Percentiles rank a stretch among this genome's conserved stretches.
These are phyloP conservation scores for Fomitiporia mediterranea DNA, from an alignment of 1,284 basidiomycete genomes.

Conservation along the genomic window DNA sequence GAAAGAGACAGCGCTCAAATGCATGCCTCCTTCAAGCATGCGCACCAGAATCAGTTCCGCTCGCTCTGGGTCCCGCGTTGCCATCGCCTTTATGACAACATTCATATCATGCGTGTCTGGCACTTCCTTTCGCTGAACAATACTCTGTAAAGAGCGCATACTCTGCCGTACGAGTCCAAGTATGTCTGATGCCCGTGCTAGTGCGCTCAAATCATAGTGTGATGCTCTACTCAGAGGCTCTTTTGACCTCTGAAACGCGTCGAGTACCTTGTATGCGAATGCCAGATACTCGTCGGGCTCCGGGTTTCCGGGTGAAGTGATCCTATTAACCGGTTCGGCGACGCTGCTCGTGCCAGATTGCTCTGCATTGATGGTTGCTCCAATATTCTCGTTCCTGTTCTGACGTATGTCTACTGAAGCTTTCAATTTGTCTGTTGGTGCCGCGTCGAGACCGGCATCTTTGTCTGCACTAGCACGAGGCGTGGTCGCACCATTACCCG, in stretches of 20 bases:
- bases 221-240: constrained; percentile 42
- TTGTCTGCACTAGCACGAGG: too few relatives aligned
- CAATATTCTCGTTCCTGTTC: background rate
- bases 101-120: constrained; percentile 63
- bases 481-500: background rate
- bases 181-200: constrained; percentile 58
- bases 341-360: background rate
- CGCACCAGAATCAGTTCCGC: constrained; percentile 44
- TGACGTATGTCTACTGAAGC: background rate
- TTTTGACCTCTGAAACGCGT: constrained; percentile 38
- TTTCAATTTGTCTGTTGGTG: background rate
- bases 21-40: constrained; percentile 44
- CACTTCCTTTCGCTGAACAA: constrained; percentile 44
- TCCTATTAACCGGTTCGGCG: constrained; percentile 18
- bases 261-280: constrained; percentile 46
- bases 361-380: background rate
- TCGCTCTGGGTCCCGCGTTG: constrained; percentile 41
- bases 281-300: constrained; percentile 22
- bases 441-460: background rate
- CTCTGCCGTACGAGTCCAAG: constrained; percentile 46
- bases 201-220: constrained; percentile 51
- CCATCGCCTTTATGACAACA: constrained; percentile 51
- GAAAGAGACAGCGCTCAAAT: constrained; percentile 48
- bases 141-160: constrained; percentile 41
- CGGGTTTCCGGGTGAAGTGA: constrained; percentile 24